These are phyloP conservation scores for Potentilla sterilis DNA, from an alignment of 306 rosid species.

Conservation along the genomic window DNA sequence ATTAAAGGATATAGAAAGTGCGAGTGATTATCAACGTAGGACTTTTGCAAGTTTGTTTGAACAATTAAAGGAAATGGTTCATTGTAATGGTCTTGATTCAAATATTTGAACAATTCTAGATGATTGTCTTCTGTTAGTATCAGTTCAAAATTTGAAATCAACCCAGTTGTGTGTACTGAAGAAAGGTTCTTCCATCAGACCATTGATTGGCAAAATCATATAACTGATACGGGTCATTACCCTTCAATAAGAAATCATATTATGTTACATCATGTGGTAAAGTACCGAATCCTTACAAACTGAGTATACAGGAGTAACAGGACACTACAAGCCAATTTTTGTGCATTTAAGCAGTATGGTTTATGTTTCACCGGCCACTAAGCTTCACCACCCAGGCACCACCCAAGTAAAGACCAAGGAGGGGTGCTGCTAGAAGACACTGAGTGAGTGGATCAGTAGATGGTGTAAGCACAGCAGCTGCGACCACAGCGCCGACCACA, in stretches of 20 bases:
- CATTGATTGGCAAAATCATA: slow-evolving; percentile 18
- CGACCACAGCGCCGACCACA: slow-evolving; percentile 91
- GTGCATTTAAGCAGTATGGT: background rate
- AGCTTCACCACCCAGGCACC: slow-evolving; percentile 97
- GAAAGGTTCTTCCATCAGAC: slow-evolving; percentile 6
- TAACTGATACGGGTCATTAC: slow-evolving; percentile 15
- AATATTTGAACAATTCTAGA: background rate
- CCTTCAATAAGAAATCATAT: slow-evolving; percentile 5
- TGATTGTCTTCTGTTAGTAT: background rate
- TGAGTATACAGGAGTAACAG: background rate
- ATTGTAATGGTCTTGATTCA: background rate
- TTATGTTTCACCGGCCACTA: slow-evolving; percentile 51
- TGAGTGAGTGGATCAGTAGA: slow-evolving; percentile 94
- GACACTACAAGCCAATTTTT: background rate
- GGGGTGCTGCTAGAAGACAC: slow-evolving; percentile 75
- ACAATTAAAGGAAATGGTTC: background rate
- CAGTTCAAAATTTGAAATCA: background rate
- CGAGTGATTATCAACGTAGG: background rate
- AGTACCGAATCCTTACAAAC: slow-evolving; percentile 35
- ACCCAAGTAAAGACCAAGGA: slow-evolving; percentile 82
- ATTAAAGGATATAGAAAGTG: slow-evolving; percentile 19
- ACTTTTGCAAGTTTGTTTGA: background rate
- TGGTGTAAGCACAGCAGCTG: slow-evolving; percentile 81
- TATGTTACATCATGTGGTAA: slow-evolving; percentile 34
- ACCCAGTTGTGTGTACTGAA: background rate